Conservation (phyloP, 768 basidiomycete species). For the Mycena amicta region DNA sequence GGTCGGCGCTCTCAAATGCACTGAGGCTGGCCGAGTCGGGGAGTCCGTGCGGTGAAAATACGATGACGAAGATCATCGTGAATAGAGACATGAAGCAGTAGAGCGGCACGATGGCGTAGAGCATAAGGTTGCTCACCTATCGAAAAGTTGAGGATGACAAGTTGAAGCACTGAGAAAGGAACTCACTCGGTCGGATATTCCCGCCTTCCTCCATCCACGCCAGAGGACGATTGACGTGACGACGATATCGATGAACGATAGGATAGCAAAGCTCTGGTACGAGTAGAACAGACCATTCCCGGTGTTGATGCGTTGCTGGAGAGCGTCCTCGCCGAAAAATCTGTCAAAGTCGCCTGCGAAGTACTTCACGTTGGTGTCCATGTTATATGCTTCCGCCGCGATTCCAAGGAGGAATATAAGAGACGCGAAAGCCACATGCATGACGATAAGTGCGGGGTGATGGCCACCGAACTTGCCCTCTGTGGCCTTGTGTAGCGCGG, state of each 20-base stretch:
- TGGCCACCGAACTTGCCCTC: constrained; percentile 17
- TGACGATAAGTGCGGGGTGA: constrained; percentile 4
- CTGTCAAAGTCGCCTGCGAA: background rate
- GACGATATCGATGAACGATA: constrained; percentile 15
- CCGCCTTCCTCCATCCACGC: constrained; percentile 11
- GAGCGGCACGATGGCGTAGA: constrained; percentile 14
- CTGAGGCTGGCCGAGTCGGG: background rate
- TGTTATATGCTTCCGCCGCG: constrained; percentile 6
- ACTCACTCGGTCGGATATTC: constrained; percentile 11
- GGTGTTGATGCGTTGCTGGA: background rate
- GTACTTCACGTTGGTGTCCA: constrained; percentile 11
- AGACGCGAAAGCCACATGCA: constrained; percentile 13
- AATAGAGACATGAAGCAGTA: constrained; percentile 5
- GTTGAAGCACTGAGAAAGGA: background rate
- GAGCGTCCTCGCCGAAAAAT: background rate
- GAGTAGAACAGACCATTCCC: constrained; percentile 1
- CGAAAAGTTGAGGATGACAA: background rate
- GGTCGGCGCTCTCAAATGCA: constrained; percentile 7
- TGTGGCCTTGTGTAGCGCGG: constrained; percentile 4
- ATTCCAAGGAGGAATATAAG: constrained; percentile 19
- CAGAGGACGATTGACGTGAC: constrained; percentile 11
- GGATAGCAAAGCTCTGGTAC: constrained; percentile 7
- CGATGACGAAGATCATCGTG: constrained; percentile 19
- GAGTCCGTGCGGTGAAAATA: constrained; percentile 18
- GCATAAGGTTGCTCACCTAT: constrained; percentile 12